phyloP scores from a whole-genome alignment of 208 protist genomes.

The Herpetomonas samuelpessoai region DNA sequence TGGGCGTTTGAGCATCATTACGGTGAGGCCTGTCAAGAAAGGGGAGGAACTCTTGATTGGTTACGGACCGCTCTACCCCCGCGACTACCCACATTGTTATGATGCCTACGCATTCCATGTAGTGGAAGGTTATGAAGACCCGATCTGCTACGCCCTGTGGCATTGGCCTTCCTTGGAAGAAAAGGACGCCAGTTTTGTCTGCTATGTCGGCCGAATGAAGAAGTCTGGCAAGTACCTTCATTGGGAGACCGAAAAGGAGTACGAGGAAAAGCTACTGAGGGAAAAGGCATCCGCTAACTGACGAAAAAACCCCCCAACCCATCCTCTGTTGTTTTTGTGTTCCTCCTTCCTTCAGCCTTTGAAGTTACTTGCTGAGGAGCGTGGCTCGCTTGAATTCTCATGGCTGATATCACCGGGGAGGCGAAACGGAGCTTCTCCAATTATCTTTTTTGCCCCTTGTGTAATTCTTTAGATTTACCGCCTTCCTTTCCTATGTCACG shows the following conservation, averaged over 20 bases:
- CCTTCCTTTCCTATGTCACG: no score
- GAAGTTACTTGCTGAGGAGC: no score
- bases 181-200: slow-evolving; percentile 46
- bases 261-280: background rate
- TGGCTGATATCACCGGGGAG: no score
- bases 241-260: slow-evolving; percentile 20
- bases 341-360: no score
- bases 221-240: slow-evolving; percentile 38
- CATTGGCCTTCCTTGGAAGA: slow-evolving; percentile 62
- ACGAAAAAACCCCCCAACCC: background rate
- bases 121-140: slow-evolving; percentile 30
- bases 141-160: slow-evolving; percentile 65
- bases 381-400: no score
- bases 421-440: no score
- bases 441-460: no score
- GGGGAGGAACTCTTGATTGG: slow-evolving; percentile 85
- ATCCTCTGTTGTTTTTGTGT: no score
- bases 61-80: slow-evolving; percentile 80
- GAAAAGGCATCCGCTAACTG: background rate
- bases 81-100: slow-evolving; percentile 73
- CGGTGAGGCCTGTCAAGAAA: slow-evolving; percentile 47
- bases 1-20: slow-evolving; percentile 78
- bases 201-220: slow-evolving; percentile 52
- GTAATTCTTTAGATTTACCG: no score
- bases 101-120: slow-evolving; percentile 75